Evolutionary conservation across 2,329 filamentous ascomycete species (phyloP), one percentile per base, ranked within the genome.

Genomic region (Colletotrichum neosansevieriae): DNA sequence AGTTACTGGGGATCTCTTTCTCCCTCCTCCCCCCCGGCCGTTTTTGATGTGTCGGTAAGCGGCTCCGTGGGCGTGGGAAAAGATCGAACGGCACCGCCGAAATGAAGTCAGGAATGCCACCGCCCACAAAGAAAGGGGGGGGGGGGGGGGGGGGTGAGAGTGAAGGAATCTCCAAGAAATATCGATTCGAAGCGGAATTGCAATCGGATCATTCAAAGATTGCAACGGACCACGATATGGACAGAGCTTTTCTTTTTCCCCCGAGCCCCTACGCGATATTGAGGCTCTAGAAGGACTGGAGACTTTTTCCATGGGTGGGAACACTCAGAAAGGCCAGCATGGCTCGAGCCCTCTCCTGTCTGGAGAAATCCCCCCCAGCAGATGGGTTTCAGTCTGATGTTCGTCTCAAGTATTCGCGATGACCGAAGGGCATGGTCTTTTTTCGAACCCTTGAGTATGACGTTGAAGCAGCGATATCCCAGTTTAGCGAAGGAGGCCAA

Each of bases 301-400:
- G 58, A 61, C 11, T 6, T 47, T 6, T 47, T 36, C 29, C 42
- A 19, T 42, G 6, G 15, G 57, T 59, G 57, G 57, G 19, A n/a
- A 34, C 42, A 15, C 29, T 29, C 29, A 19, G 54, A 34, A 56
- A n/a, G 34, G 34, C 32, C 36, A 7, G 59, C 60, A 67, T 56
- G 60, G 65, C 21, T 40, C 50, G 50, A 38, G 50, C 50, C 50
- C 51, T 64, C 38, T n/a, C n/a, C n/a, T n/a, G n/a, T n/a, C n/a
- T n/a, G n/a, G n/a, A n/a, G n/a, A n/a, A n/a, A n/a, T n/a, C n/a
- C n/a, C 51, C 12, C 47, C 49, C 53, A 45, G 38, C 53, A 45
- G 40, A 42, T 40, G 34, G 65, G 65, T 58, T 64, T 58, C 53
- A 47, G 65, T 68, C 60, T 68, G 65, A 68, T 68, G 36, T 68